Percentiles rank a stretch among this genome's conserved stretches.
Evolutionary conservation across 441 rosid species (phyloP).

Genomic region (Isatis lusitanica): DNA sequence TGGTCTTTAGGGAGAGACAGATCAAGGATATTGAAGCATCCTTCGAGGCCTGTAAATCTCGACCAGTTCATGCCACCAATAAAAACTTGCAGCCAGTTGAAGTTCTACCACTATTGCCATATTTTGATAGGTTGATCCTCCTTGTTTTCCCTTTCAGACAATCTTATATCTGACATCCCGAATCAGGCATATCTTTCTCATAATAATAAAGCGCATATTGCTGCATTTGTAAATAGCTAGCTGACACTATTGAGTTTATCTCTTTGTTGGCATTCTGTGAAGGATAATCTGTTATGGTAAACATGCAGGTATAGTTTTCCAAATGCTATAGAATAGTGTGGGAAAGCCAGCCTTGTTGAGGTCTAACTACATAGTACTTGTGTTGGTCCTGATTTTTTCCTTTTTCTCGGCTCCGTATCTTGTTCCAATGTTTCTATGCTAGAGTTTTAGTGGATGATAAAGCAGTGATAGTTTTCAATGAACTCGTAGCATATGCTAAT

Average conservation of each 20-base stretch:
- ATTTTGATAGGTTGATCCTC: slow-evolving; percentile 74
- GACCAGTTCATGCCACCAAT: slow-evolving; percentile 85
- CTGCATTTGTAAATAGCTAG: slow-evolving; percentile 11
- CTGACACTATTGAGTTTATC: neutral
- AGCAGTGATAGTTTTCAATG: neutral
- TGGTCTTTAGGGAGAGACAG: slow-evolving; percentile 74
- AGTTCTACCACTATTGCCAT: slow-evolving; percentile 78
- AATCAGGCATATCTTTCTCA: neutral
- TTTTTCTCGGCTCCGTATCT: neutral
- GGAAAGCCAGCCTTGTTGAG: slow-evolving; percentile 18
- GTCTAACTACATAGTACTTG: neutral
- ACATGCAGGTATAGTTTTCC: neutral
- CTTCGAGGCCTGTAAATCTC: slow-evolving; percentile 77
- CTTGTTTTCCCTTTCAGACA: slow-evolving; percentile 9
- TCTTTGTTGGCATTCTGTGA: slow-evolving; percentile 11
- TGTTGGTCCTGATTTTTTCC: slow-evolving; percentile 4
- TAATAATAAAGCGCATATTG: neutral
- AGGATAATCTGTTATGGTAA: neutral
- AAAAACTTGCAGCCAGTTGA: slow-evolving; percentile 76
- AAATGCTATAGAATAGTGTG: slow-evolving; percentile 13
- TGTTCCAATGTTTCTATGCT: slow-evolving; percentile 10
- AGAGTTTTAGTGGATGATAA: slow-evolving; percentile 3
- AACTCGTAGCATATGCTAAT: slow-evolving; percentile 17
- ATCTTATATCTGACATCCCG: slow-evolving; percentile 8
- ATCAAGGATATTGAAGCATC: slow-evolving; percentile 92